phyloP scores from a whole-genome alignment of 129 eudicot species.

The Sambucus nigra region DNA sequence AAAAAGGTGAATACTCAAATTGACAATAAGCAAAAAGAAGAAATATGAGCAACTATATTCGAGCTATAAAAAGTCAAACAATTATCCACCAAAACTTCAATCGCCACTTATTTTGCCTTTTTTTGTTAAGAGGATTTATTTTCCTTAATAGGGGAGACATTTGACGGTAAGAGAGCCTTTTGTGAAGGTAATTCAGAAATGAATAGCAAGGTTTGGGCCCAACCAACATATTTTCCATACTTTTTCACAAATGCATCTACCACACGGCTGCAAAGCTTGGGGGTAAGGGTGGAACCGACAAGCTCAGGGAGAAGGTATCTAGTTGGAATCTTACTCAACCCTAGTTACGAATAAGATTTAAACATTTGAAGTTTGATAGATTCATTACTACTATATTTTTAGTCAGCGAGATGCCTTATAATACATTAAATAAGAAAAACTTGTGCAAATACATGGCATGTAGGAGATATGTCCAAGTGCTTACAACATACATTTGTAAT shows the following conservation, averaged over 20 bases:
- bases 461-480: no score
- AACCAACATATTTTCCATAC: conserved; percentile 93
- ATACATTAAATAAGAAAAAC: background rate
- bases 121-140: conserved; percentile 22
- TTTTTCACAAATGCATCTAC: conserved; percentile 77
- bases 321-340: conserved; percentile 63
- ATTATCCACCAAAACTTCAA: background rate
- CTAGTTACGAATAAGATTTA: conserved; percentile 7
- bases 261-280: conserved; percentile 61
- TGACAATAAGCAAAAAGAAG: no score
- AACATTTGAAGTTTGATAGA: background rate
- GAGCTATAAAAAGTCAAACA: background rate
- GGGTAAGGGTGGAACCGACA: conserved; percentile 63
- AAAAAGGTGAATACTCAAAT: no score
- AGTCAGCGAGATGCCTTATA: background rate
- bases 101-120: conserved; percentile 14
- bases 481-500: no score
- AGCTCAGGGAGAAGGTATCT: conserved; percentile 81
- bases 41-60: no score
- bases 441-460: no score
- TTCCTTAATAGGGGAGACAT: conserved; percentile 13
- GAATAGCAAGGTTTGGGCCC: conserved; percentile 98
- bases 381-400: background rate
- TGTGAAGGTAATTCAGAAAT: conserved; percentile 92
- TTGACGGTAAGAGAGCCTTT: conserved; percentile 60